These are phyloP conservation scores for Arxiozyma slooffiae DNA, from an alignment of 1,139 yeast genomes.

Conservation along the genomic window DNA sequence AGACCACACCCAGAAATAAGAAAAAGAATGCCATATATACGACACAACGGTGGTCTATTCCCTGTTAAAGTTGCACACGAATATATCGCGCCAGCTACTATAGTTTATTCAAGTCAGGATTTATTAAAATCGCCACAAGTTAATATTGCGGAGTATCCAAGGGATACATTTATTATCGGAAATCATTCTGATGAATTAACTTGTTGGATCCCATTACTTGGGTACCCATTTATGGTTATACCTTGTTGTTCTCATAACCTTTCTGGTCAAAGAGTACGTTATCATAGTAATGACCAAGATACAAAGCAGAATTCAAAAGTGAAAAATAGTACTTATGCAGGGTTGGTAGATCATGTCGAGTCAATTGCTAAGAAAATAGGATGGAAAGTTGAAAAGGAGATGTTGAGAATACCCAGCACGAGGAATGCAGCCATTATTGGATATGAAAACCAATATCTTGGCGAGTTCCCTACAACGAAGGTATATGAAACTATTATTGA, in stretches of 20 bases:
- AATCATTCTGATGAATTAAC: constrained; percentile 94
- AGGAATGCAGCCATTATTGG: constrained; percentile 88
- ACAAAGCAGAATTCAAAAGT: constrained; percentile 14
- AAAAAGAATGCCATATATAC: constrained; percentile 42
- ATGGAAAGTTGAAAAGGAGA: constrained; percentile 78
- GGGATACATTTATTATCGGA: constrained; percentile 74
- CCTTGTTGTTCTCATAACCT: constrained; percentile 93
- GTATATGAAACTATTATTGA: constrained; percentile 51
- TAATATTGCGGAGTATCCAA: constrained; percentile 56
- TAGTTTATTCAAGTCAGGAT: constrained; percentile 29
- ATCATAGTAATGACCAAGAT: constrained; percentile 21
- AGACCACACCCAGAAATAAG: constrained; percentile 58
- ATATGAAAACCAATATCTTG: constrained; percentile 28
- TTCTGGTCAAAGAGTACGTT: constrained; percentile 66
- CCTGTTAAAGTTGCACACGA: constrained; percentile 40
- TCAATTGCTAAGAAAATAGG: constrained; percentile 59
- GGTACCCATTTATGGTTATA: constrained; percentile 78
- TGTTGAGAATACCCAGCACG: constrained; percentile 89
- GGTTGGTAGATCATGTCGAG: constrained; percentile 77
- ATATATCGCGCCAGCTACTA: constrained; percentile 29
- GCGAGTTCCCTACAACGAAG: constrained; percentile 26
- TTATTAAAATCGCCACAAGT: constrained; percentile 51
- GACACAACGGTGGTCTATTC: constrained; percentile 53
- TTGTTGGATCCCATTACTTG: constrained; percentile 87
- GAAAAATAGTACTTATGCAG: constrained; percentile 61